phyloP scores from a whole-genome alignment of 345 rosid species.

The Populus alba region DNA sequence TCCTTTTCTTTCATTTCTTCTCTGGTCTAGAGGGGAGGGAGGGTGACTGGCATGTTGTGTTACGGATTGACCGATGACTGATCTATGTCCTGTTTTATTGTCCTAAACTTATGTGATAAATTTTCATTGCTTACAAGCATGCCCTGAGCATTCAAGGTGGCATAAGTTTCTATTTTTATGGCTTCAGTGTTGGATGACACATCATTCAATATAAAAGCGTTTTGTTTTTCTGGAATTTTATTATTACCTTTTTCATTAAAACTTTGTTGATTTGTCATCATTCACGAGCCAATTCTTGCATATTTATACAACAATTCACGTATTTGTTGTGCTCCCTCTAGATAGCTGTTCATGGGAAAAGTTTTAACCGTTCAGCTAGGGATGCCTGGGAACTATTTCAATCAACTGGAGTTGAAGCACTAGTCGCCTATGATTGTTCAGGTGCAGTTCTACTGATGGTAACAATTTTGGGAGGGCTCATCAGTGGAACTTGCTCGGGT shows the following conservation, averaged over 20 bases:
- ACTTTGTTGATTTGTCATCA: constrained; percentile 1
- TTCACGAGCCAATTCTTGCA: background rate
- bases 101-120: too few species aligned
- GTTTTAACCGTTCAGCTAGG: constrained; percentile 88
- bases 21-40: background rate
- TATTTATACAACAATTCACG: constrained; percentile 3
- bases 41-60: background rate
- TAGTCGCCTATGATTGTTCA: constrained; percentile 91
- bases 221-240: background rate
- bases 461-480: constrained; percentile 81
- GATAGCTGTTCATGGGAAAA: constrained; percentile 93
- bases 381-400: constrained; percentile 98
- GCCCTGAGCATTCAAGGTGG: background rate
- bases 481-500: constrained; percentile 81
- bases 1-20: background rate
- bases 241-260: background rate
- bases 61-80: background rate
- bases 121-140: background rate
- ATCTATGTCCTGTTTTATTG: background rate
- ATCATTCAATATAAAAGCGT: background rate
- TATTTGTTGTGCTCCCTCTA: constrained; percentile 27
- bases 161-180: background rate
- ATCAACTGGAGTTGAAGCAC: constrained; percentile 97
- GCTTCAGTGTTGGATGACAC: background rate
- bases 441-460: constrained; percentile 96